phyloP scores from a whole-genome alignment of 2,329 filamentous ascomycete genomes.

The Curvularia eragrostidis region DNA sequence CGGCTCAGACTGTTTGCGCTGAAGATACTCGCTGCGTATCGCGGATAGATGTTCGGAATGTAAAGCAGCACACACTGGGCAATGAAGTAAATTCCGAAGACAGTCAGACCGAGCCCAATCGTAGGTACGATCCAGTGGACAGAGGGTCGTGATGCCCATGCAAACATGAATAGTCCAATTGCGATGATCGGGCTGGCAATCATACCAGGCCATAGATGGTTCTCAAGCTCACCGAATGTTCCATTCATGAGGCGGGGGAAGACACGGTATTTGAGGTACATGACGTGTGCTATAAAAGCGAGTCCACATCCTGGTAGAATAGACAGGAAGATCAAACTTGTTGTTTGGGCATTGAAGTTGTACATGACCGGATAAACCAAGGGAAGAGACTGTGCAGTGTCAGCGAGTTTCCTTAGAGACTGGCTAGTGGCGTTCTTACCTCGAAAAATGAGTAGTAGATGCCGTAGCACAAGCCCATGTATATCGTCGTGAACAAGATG shows the following conservation, averaged over 20 bases:
- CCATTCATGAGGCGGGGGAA: conserved; percentile 63
- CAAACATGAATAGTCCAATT: conserved; percentile 66
- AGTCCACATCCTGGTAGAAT: conserved; percentile 73
- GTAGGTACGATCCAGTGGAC: conserved; percentile 65
- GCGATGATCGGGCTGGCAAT: conserved; percentile 62
- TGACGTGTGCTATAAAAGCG: conserved; percentile 69
- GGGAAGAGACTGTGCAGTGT: conserved; percentile 50
- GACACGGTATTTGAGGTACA: conserved; percentile 79
- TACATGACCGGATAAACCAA: conserved; percentile 78
- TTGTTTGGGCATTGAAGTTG: conserved; percentile 72
- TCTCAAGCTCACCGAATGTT: conserved; percentile 75
- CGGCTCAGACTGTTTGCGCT: conserved; percentile 68
- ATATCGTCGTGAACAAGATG: conserved; percentile 79
- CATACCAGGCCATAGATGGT: conserved; percentile 74
- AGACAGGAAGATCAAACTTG: conserved; percentile 84
- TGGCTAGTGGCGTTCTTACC: conserved; percentile 35
- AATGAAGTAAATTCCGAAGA: conserved; percentile 48
- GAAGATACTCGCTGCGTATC: conserved; percentile 56
- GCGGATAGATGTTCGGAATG: conserved; percentile 68
- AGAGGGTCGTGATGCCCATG: conserved; percentile 68
- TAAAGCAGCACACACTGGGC: conserved; percentile 64
- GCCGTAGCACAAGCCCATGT: conserved; percentile 82
- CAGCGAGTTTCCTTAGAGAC: not conserved
- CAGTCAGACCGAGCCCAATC: conserved; percentile 58
- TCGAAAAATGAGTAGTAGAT: conserved; percentile 78